phyloP scores from a whole-genome alignment of 371 early-diverging fungal species.

The Entomophthora muscae region DNA sequence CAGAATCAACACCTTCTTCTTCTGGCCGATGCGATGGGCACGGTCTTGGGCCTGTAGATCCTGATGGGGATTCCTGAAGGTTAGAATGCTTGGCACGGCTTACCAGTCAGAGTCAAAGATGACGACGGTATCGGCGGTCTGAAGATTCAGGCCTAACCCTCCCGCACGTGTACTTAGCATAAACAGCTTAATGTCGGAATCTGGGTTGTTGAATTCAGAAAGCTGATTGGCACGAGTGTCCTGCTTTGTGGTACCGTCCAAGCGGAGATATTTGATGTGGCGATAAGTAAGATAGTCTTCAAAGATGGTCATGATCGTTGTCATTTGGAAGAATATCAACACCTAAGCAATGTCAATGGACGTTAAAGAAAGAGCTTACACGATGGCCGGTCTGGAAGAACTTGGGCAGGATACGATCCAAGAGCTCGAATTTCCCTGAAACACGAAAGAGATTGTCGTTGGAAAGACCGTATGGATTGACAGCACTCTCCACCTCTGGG shows the following conservation, averaged over 20 bases:
- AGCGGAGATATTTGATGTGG: constrained; percentile 62
- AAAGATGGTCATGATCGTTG: constrained; percentile 92
- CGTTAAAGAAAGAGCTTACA: constrained; percentile 16
- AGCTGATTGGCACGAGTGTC: constrained; percentile 79
- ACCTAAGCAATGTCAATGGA: constrained; percentile 18
- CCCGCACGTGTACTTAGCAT: constrained; percentile 98
- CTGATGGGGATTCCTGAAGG: constrained; percentile 82
- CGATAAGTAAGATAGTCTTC: constrained; percentile 81
- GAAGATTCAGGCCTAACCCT: constrained; percentile 97
- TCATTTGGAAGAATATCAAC: constrained; percentile 99
- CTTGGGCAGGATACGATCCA: constrained; percentile 93
- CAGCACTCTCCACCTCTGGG: constrained; percentile 75
- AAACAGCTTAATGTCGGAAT: constrained; percentile 82
- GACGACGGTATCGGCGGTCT: constrained; percentile 98
- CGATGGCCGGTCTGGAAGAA: constrained; percentile 74
- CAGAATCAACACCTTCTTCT: constrained; percentile 97
- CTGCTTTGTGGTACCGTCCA: constrained; percentile 92
- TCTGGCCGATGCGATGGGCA: constrained; percentile 99
- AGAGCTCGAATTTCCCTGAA: constrained; percentile 94
- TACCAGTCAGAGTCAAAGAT: constrained; percentile 99
- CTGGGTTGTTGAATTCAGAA: constrained; percentile 62
- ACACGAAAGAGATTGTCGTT: constrained; percentile 50
- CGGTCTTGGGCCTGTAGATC: constrained; percentile 99
- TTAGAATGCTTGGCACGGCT: not conserved
- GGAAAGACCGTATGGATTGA: constrained; percentile 39